Base-by-base conservation (phyloP, 78 protist species). In the Monosiga brevicollis region DNA sequence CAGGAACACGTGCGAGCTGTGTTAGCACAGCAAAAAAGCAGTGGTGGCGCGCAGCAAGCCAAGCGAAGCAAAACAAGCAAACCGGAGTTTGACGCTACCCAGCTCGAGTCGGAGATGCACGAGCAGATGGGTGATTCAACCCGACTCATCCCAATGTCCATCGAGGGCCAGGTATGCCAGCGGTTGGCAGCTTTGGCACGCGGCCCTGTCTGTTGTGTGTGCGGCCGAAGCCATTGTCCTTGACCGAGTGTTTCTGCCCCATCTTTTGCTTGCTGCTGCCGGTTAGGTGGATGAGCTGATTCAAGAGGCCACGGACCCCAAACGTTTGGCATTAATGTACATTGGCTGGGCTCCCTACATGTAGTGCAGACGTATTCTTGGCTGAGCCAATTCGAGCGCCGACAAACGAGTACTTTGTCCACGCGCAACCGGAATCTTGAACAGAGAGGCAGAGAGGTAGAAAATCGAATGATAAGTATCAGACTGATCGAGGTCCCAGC, bases 301-400 rank as follows among this genome's bases (percentile, higher is more conserved):
- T 22, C 70, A 29, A 9, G 84, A 87, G 0, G 93, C 95, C 36
- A 88, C 92, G 0, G 0, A 25, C 35, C 32, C 35, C 35, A 72
- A 76, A 23, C 90, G 87, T 25, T 79, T 92, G 15, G 6, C 70
- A 22, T 25, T 25, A 24, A 91, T 92, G 91, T 92, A 85, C 88
- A 29, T 84, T 2, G 89, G 93, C 74, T 92, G 95, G 95, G 88
- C 83, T 42, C 88, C 92, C 0, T 87, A 87, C 88, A 10, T 87
- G 76, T 91, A 37, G 78, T n/a, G n/a, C n/a, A n/a, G n/a, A n/a
- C n/a, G n/a, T n/a, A n/a, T n/a, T n/a, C n/a, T n/a, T n/a, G n/a
- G n/a, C n/a, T n/a, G n/a, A n/a, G n/a, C n/a, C n/a, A n/a, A n/a
- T n/a, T n/a, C n/a, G n/a, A n/a, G n/a, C n/a, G n/a, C n/a, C n/a